phyloP scores from a whole-genome alignment of 108 stramenopile genomes.

The Stephanodiscus minutulus region DNA sequence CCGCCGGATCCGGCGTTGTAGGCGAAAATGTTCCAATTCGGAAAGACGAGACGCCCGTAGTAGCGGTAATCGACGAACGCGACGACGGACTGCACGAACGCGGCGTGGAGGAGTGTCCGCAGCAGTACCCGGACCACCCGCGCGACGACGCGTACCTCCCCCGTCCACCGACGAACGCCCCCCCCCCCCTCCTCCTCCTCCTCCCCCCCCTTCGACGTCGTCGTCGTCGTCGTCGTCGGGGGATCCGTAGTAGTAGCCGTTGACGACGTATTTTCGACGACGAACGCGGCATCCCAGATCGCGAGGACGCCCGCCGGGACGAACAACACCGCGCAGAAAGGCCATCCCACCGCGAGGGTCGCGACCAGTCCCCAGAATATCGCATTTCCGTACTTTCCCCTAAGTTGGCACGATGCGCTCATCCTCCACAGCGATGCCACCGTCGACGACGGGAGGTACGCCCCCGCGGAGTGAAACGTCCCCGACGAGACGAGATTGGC shows the following conservation, averaged over 20 bases:
- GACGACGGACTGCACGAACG: constrained; percentile 50
- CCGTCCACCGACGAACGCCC: background rate
- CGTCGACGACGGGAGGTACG: constrained; percentile 86
- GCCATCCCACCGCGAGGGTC: constrained; percentile 92
- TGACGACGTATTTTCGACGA: too few species aligned
- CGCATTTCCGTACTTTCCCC: constrained; percentile 46
- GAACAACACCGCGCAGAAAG: constrained; percentile 94
- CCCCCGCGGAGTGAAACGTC: constrained; percentile 71
- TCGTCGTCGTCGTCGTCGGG: too few species aligned
- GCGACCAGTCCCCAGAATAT: constrained; percentile 74
- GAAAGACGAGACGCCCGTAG: constrained; percentile 63
- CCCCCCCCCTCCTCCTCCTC: background rate
- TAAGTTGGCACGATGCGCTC: constrained; percentile 54
- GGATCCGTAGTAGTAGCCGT: too few species aligned
- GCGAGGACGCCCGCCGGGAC: constrained; percentile 84
- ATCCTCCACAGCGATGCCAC: constrained; percentile 66
- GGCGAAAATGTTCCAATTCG: constrained; percentile 74
- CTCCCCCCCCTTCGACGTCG: background rate
- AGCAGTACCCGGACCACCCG: too few species aligned
- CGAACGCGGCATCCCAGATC: constrained; percentile 41
- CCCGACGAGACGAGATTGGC: constrained; percentile 70
- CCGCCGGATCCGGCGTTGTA: constrained; percentile 86
- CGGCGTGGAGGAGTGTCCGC: constrained; percentile 38
- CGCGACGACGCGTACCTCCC: background rate
- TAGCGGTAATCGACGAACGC: constrained; percentile 66